Conservation (phyloP, 805 yeast genomes). For the Yamadazyma endophytica region DNA sequence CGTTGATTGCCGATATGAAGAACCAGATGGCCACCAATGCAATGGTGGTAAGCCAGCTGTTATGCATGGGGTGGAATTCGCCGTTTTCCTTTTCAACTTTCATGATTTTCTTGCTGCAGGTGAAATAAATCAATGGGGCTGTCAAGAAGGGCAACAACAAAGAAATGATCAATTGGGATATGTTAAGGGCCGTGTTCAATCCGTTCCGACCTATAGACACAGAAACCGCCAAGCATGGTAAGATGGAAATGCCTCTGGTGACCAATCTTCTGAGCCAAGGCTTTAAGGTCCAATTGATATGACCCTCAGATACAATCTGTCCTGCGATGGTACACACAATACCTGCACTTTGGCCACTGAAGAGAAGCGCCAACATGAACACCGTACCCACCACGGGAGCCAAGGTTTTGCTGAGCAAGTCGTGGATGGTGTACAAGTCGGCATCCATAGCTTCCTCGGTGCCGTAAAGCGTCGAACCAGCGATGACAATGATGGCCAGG, state of each 20-base stretch:
- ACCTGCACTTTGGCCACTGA: slow-evolving; percentile 89
- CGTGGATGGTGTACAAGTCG: slow-evolving; percentile 74
- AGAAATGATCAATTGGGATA: slow-evolving; percentile 83
- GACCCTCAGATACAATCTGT: slow-evolving; percentile 90
- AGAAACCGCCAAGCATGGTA: slow-evolving; percentile 77
- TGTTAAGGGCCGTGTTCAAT: slow-evolving; percentile 65
- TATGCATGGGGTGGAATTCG: slow-evolving; percentile 51
- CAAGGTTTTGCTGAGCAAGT: slow-evolving; percentile 52
- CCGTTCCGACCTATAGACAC: slow-evolving; percentile 71
- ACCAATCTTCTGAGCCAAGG: slow-evolving; percentile 80
- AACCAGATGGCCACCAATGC: slow-evolving; percentile 62
- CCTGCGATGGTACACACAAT: slow-evolving; percentile 92
- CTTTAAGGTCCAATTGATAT: slow-evolving; percentile 69
- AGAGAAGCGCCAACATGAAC: slow-evolving; percentile 78
- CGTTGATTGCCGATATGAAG: slow-evolving; percentile 65
- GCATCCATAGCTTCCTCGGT: slow-evolving; percentile 75
- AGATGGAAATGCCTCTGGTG: slow-evolving; percentile 73
- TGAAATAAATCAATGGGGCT: slow-evolving; percentile 82
- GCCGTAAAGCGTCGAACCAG: slow-evolving; percentile 73
- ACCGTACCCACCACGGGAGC: slow-evolving; percentile 79
- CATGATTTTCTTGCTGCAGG: slow-evolving; percentile 70
- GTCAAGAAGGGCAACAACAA: slow-evolving; percentile 77
- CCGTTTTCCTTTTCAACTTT: slow-evolving; percentile 37
- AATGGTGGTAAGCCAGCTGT: slow-evolving; percentile 53
- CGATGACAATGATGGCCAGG: slow-evolving; percentile 73